Percentiles rank a stretch among this genome's conserved stretches.
These are phyloP conservation scores for Paxillus rubicundulus DNA, from an alignment of 768 basidiomycete species.

Conservation along the genomic window DNA sequence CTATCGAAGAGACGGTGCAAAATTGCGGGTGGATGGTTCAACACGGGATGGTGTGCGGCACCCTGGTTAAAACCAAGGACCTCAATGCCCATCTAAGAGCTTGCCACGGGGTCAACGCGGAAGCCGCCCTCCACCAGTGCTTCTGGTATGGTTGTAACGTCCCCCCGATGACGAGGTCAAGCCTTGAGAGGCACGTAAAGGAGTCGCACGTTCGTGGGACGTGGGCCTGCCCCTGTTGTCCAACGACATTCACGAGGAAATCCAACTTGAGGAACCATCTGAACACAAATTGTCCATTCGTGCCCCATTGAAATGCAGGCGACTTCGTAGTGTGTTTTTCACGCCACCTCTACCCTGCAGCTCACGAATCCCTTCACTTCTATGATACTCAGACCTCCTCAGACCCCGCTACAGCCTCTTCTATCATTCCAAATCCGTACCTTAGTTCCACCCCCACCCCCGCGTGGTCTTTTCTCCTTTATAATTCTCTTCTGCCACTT, in stretches of 20 bases:
- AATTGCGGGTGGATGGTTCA: constrained; percentile 5
- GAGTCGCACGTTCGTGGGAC: constrained; percentile 11
- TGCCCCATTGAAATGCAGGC: background rate
- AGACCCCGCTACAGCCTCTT: too few relatives aligned
- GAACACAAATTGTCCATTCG: background rate
- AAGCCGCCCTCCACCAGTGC: constrained; percentile 3
- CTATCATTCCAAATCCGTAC: too few relatives aligned
- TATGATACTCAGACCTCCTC: too few relatives aligned
- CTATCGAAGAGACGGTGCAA: constrained; percentile 1
- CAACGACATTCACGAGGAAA: constrained; percentile 1
- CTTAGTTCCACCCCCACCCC: background rate
- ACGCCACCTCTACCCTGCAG: too few relatives aligned
- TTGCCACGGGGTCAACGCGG: constrained; percentile 1
- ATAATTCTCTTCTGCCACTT: too few relatives aligned
- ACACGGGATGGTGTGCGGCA: background rate
- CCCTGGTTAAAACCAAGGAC: background rate
- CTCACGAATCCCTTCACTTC: too few relatives aligned
- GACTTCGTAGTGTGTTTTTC: background rate
- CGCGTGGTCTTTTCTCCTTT: too few relatives aligned
- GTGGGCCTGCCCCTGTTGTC: constrained; percentile 12
- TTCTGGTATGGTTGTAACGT: constrained; percentile 5
- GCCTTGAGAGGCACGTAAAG: constrained; percentile 8
- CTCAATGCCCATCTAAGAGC: constrained; percentile 5
- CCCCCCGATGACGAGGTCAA: constrained; percentile 2
- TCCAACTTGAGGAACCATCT: background rate